Conservation (phyloP, 2,329 filamentous ascomycete species). For the Monosporascus sp. region DNA sequence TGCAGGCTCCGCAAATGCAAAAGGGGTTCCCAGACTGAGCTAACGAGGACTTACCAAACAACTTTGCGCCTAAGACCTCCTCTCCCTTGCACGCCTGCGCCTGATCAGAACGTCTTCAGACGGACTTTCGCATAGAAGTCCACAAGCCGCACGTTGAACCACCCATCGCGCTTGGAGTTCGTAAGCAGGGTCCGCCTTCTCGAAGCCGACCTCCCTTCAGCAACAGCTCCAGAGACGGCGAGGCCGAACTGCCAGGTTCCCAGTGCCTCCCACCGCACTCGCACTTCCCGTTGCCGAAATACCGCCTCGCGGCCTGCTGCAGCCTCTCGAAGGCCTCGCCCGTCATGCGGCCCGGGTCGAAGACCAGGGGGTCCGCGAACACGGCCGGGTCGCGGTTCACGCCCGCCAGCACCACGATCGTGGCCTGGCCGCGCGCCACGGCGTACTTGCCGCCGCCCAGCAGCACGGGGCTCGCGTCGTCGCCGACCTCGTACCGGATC, state of each 20-base stretch:
- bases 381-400: no score
- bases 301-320: constrained; percentile 41
- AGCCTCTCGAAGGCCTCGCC: constrained; percentile 37
- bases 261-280: constrained; percentile 47
- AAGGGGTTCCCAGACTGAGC: no score
- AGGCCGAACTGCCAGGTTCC: constrained; percentile 41
- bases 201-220: constrained; percentile 40
- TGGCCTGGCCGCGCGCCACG: no score
- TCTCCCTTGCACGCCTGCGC: background rate
- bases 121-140: constrained; percentile 39
- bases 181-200: constrained; percentile 34
- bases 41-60: no score
- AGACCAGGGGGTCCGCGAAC: no score
- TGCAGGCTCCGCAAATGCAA: no score
- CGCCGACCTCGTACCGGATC: no score
- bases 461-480: no score
- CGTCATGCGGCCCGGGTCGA: constrained; percentile 41
- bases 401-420: no score
- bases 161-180: constrained; percentile 39
- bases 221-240: constrained; percentile 35
- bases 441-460: no score
- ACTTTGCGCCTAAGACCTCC: no score
- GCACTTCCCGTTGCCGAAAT: constrained; percentile 47
- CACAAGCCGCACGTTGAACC: constrained; percentile 48
- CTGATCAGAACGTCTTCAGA: constrained; percentile 20